Conservation (phyloP, 2,329 filamentous ascomycete species). For the Penicillium hordei region DNA sequence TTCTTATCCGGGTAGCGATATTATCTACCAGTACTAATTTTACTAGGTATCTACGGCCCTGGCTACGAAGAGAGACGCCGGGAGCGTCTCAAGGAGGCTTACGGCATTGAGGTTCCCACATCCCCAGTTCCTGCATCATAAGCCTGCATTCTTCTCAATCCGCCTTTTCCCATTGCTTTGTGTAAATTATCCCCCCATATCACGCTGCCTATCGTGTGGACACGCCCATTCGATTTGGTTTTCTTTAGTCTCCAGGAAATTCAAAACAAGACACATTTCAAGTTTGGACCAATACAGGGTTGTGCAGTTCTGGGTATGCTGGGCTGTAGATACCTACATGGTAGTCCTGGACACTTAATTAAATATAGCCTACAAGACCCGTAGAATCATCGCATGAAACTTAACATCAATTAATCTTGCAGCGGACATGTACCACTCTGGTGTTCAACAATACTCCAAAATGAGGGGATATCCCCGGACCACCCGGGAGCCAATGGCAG, state of each 20-base stretch:
- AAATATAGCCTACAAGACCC: not conserved
- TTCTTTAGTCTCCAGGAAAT: constrained; percentile 18
- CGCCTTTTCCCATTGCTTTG: constrained; percentile 26
- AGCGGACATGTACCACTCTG: not conserved
- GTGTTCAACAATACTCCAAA: not conserved
- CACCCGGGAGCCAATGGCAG: constrained; percentile 28
- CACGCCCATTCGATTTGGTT: constrained; percentile 20
- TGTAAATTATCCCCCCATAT: constrained; percentile 33
- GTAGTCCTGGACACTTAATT: too few species aligned
- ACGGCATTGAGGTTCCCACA: constrained; percentile 78
- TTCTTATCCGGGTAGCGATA: not conserved
- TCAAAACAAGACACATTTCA: constrained; percentile 10
- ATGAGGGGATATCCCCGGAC: constrained; percentile 10
- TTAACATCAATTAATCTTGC: not conserved
- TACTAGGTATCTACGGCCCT: constrained; percentile 71
- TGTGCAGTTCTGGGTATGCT: not conserved
- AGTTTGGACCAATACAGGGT: not conserved
- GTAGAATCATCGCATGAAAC: not conserved
- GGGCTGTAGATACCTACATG: not conserved
- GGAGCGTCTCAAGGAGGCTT: constrained; percentile 79
- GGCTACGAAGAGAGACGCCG: constrained; percentile 83
- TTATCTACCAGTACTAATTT: constrained; percentile 19
- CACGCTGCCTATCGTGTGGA: constrained; percentile 26
- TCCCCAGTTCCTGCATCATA: constrained; percentile 49
- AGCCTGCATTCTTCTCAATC: constrained; percentile 25